Conservation (phyloP, 805 yeast genomes). For the Saccharomycopsis sp. region DNA sequence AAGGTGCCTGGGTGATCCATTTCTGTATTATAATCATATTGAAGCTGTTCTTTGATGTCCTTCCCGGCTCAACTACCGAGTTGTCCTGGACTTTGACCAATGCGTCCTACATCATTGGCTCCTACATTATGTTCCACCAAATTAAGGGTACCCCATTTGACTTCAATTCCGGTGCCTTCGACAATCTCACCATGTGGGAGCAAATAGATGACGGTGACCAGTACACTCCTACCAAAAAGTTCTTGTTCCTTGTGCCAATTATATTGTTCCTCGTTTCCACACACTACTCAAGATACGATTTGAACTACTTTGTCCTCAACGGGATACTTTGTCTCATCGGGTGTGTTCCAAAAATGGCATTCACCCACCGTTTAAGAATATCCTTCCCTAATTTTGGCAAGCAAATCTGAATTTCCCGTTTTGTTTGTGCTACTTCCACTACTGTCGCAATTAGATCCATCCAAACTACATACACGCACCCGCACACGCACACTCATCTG, state of each 20-base stretch:
- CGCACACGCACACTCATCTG: not conserved
- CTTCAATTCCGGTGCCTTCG: slow-evolving; percentile 94
- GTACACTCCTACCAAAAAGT: slow-evolving; percentile 94
- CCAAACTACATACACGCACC: too few relatives aligned
- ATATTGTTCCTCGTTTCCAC: slow-evolving; percentile 78
- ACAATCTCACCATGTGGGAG: slow-evolving; percentile 97
- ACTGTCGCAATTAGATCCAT: too few relatives aligned
- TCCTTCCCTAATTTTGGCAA: slow-evolving; percentile 42
- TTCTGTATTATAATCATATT: slow-evolving; percentile 71
- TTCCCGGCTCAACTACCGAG: slow-evolving; percentile 76
- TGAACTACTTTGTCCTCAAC: slow-evolving; percentile 71
- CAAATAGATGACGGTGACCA: slow-evolving; percentile 91
- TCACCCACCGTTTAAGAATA: slow-evolving; percentile 71
- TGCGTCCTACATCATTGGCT: slow-evolving; percentile 81
- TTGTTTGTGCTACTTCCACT: too few relatives aligned
- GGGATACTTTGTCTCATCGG: slow-evolving; percentile 77
- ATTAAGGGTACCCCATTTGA: slow-evolving; percentile 97
- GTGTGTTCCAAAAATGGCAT: slow-evolving; percentile 86
- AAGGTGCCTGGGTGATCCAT: slow-evolving; percentile 96
- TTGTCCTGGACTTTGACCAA: slow-evolving; percentile 93
- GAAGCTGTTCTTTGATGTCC: slow-evolving; percentile 68
- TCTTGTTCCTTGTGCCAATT: slow-evolving; percentile 88
- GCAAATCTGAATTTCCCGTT: not conserved
- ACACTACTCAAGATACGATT: slow-evolving; percentile 82
- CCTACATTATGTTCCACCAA: slow-evolving; percentile 93